Conservation (phyloP, 2,329 filamentous ascomycete genomes). For the Apiospora saccharicola region DNA sequence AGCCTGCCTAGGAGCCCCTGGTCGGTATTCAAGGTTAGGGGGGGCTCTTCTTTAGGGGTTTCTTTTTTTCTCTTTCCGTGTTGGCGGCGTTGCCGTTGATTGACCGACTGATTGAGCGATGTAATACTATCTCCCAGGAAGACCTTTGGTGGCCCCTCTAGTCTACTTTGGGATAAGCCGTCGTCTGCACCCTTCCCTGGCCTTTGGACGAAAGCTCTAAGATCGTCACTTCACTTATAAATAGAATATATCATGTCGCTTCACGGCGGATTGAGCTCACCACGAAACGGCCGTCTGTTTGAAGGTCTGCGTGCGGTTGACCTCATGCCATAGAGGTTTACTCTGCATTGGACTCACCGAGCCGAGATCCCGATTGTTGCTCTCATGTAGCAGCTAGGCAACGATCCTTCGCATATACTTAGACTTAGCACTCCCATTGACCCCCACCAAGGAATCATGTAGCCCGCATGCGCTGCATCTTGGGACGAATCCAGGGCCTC, state of each 20-base stretch:
- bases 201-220: neutral
- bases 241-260: neutral
- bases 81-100: neutral
- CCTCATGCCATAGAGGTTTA: neutral
- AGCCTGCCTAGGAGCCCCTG: constrained; percentile 8
- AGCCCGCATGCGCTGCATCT: neutral
- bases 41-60: too few species aligned
- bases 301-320: neutral
- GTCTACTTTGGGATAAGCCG: constrained; percentile 1
- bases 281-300: neutral
- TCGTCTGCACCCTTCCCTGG: neutral
- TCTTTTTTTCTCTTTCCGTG: neutral
- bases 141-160: neutral
- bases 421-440: constrained; percentile 6
- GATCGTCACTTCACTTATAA: constrained; percentile 12
- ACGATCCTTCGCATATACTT: neutral
- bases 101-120: neutral
- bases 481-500: constrained; percentile 9
- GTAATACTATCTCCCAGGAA: neutral
- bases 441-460: constrained; percentile 9
- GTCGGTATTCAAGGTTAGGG: neutral
- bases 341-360: neutral
- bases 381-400: neutral
- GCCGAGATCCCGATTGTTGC: neutral
- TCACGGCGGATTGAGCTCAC: neutral